Evolutionary conservation across 1,284 basidiomycete genomes (phyloP), one percentile per base, ranked within the genome.

Genomic region (Apiotrichum sp.): DNA sequence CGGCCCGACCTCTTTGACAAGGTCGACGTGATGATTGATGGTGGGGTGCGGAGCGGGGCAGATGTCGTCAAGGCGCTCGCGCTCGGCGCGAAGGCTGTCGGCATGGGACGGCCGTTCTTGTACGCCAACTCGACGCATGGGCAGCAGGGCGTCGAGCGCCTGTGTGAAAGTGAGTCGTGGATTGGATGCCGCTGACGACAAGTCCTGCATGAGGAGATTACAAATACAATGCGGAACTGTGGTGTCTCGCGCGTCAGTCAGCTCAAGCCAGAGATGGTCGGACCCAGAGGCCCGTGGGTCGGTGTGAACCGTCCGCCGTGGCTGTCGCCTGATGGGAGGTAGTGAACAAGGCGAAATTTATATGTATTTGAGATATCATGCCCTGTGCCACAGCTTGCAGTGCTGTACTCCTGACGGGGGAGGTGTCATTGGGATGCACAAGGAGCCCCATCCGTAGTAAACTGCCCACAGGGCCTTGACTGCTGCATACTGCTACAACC

Each of bases 261-360:
- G 55, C 78, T 95, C 44, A 82, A 79, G 42, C 89, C 91, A 0
- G 86, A 88, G 67, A 84, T 93, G 86, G 86, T 90, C 43, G 69
- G 73, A 4, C 73, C 71, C 0, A 61, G 62, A 1, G 73, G 73
- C 16, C 71, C 73, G 8, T 74, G 73, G 73, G 71, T 74, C 9
- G 70, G 70, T 10, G 42, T 43, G 14, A 73, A 71, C 53, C 53
- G 61, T 9, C 71, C 72, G 3, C 66, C 67, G 9, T 74, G 65
- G 67, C 44, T 61, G 50, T 50, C 22, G 22, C 22, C 22, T 22
- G 22, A 22, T 22, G 22, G 22, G 22, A 22, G 22, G 22, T 22
- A 22, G 22, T 22, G 22, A 22, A 22, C 22, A 22, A 22, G 22
- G 22, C 22, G 22, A 22, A 22, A 22, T 22, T 22, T 22, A 22